These are phyloP conservation scores for Macaranga tanarius DNA, from an alignment of 441 rosid species.

Conservation along the genomic window DNA sequence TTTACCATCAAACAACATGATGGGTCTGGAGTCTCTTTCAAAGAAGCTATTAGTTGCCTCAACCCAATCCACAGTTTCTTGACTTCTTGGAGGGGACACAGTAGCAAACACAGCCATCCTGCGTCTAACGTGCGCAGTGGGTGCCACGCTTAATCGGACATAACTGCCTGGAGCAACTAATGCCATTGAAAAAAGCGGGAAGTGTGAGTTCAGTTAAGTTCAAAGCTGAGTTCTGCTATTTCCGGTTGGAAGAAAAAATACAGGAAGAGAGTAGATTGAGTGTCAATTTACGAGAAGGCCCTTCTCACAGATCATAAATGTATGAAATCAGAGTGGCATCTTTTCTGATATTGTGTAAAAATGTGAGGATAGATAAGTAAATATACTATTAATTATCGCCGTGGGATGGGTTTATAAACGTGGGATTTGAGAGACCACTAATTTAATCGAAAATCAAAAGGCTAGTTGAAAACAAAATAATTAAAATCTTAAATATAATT, in stretches of 20 bases:
- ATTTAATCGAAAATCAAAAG: background rate
- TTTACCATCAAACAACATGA: slow-evolving; percentile 86
- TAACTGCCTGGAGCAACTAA: slow-evolving; percentile 40
- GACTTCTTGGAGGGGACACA: slow-evolving; percentile 29
- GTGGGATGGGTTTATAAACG: background rate
- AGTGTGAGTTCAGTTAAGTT: background rate
- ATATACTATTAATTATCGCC: background rate
- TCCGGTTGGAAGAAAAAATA: background rate
- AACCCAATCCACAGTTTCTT: slow-evolving; percentile 43
- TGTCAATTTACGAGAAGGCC: background rate
- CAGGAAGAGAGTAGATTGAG: background rate
- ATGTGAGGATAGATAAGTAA: background rate
- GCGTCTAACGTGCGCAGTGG: slow-evolving; percentile 23
- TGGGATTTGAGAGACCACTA: slow-evolving; percentile 10
- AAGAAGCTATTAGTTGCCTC: slow-evolving; percentile 72
- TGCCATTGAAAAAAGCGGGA: slow-evolving; percentile 39
- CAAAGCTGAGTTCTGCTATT: no score
- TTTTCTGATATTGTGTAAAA: background rate
- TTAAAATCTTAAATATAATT: background rate
- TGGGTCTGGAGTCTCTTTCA: slow-evolving; percentile 71
- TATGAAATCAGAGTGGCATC: background rate
- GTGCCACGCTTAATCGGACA: slow-evolving; percentile 24
- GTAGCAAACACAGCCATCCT: slow-evolving; percentile 42
- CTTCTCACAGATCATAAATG: background rate
- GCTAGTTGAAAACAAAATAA: background rate